Base-by-base conservation (phyloP, 139 green algal species). In the Chlorella sp. region DNA sequence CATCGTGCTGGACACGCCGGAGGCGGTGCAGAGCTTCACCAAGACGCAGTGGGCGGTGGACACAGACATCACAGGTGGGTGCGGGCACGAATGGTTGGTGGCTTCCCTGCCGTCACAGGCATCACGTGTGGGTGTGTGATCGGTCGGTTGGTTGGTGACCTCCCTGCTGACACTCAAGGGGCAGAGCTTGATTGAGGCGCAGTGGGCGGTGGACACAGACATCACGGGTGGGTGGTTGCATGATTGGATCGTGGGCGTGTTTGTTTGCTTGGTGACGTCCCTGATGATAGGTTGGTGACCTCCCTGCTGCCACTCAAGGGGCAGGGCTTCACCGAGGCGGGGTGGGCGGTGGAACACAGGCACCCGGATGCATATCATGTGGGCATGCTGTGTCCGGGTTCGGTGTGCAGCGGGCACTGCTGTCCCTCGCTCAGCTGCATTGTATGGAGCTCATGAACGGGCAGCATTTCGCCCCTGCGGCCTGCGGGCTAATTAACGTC, bases 1-100 rank as follows among this genome's bases (percentile, higher is more conserved):
- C 46, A 72, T 84, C 30, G 76, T 88, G 60, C 81, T 88, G 34
- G 84, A 88, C 84, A 88, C 84, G 8, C 64, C 75, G 0, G 84
- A 88, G 48, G 84, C 84, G 38, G 76, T 88, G 64, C 69, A 86
- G 40, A 40, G 36, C 41, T 86, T 86, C 56, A 78, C 81, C 70
- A 73, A 81, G n/a, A 75, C 34, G 36, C 81, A 86, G 81, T 70
- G 56, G 70, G 36, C 48, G 7, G 62, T 86, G 28, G 81, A 86
- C 72, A 86, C 81, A 20, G 81, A 86, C 81, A 86, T 86, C 51
- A 86, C 81, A 0, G 76, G 77, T 83, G 36, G n/a, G 74, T 9
- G 8, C 48, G 3, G 2, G 24, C 32, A 41, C 30, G 64, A 8
- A 30, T n/a, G n/a, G n/a, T n/a, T n/a, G 9, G 51, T 60, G 14